phyloP scores from a whole-genome alignment of 345 rosid species.

The Lepidium didymum region DNA sequence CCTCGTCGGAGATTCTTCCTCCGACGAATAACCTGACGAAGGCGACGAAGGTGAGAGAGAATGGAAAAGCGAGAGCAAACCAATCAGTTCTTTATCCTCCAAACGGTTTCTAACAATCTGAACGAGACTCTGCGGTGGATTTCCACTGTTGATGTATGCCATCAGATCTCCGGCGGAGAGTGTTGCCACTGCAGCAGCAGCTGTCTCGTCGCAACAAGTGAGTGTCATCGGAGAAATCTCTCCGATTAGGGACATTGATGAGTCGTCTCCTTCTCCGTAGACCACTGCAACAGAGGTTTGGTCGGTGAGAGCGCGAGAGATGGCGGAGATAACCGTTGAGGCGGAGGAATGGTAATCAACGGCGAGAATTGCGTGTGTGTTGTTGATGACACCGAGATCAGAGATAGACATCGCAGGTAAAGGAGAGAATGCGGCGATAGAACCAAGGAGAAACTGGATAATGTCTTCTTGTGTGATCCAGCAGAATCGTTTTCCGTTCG shows the following conservation, averaged over 20 bases:
- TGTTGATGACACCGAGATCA: conserved; percentile 48
- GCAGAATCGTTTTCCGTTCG: conserved; percentile 65
- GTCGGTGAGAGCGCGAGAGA: conserved; percentile 38
- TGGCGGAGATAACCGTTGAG: conserved; percentile 39
- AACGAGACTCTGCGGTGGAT: conserved; percentile 72
- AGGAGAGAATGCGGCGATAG: conserved; percentile 71
- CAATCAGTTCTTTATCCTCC: conserved; percentile 39
- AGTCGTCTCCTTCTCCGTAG: conserved; percentile 44
- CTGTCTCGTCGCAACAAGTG: conserved; percentile 56
- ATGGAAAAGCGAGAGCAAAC: conserved; percentile 45
- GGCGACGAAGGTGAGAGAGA: conserved; percentile 13
- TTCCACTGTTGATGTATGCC: conserved; percentile 80
- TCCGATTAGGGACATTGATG: conserved; percentile 47
- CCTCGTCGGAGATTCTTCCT: conserved; percentile 47
- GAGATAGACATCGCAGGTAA: conserved; percentile 59
- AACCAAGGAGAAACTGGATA: conserved; percentile 62
- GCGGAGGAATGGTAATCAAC: conserved; percentile 66
- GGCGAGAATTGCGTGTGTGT: conserved; percentile 32
- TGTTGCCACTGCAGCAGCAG: conserved; percentile 60
- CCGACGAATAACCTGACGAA: conserved; percentile 37
- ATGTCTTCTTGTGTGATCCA: conserved; percentile 93
- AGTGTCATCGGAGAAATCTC: conserved; percentile 74
- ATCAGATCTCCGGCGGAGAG: conserved; percentile 73
- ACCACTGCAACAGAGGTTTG: conserved; percentile 77
- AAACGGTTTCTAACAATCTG: conserved; percentile 43